Base-by-base conservation (phyloP, 1,284 basidiomycete species). In the Cystobasidium slooffiae region DNA sequence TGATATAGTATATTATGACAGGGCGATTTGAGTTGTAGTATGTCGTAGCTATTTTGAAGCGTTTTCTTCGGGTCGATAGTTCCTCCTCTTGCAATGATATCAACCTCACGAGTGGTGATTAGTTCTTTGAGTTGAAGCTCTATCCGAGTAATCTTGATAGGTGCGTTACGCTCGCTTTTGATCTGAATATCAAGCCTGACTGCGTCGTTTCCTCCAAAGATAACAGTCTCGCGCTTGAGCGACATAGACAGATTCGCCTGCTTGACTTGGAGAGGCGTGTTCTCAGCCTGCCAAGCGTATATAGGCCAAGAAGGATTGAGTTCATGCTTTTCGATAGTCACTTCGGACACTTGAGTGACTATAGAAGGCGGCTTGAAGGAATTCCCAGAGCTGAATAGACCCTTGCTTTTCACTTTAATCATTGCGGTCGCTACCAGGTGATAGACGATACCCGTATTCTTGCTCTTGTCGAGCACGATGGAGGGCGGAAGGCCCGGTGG, bases 281-380 rank as follows among this genome's bases (percentile, higher is more conserved):
- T 58, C 44, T 74, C 64, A 12, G 72, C 72, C 46, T 68, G 72
- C 44, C 58, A 68, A 6, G 64, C 18, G 43, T 77, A 77, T 24
- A 77, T 77, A 10, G 76, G 76, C 76, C 76, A 77, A 51, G 69
- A 44, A 0, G 76, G 67, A 59, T 72, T 73, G 44, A 74, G 37
- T 31, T 75, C 74, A 41, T 77, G 75, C 55, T 74, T 72, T 24
- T 66, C 58, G 20, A 77, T 76, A 31, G 55, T 43, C 22, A 77
- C 46, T 24, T 49, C 47, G 5, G 65, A 59, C 46, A 67, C 44
- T 22, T 68, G 64, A 8, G 64, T 58, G 5, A 76, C 39, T 9
- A 72, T 53, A 0, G 64, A 47, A 16, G 75, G 75, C 18, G 68
- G 63, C 47, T 67, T 67, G 47, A 46, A 62, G 24, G 24, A 22